phyloP scores from a whole-genome alignment of 371 early-diverging fungal species.

The Parasitella parasitica region DNA sequence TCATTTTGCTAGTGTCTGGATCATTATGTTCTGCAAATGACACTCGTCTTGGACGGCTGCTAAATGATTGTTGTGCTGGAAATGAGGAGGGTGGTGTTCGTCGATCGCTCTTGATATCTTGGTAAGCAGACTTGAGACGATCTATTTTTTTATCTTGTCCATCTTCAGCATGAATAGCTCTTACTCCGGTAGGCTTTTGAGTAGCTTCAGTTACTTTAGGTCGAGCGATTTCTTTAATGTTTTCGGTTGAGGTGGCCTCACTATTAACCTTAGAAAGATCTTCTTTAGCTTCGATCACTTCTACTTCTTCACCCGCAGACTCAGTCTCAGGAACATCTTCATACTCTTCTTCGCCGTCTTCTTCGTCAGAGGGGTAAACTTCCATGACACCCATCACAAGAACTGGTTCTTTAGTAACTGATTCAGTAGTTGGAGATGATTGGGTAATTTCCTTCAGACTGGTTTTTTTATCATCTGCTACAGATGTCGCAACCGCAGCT shows the following conservation, averaged over 20 bases:
- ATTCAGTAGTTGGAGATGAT: background rate
- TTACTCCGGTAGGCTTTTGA: too few species aligned
- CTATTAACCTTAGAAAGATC: too few species aligned
- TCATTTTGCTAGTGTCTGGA: too few species aligned
- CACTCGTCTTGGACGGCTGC: constrained; percentile 1
- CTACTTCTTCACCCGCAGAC: background rate
- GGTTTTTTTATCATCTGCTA: background rate
- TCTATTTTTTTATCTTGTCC: constrained; percentile 2
- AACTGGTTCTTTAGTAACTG: background rate
- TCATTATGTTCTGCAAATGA: constrained; percentile 3
- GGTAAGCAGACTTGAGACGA: background rate
- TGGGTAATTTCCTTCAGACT: background rate
- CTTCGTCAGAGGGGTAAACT: constrained; percentile 21
- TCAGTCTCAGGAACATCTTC: constrained; percentile 17
- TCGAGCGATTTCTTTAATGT: background rate
- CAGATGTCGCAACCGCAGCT: background rate
- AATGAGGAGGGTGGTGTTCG: constrained; percentile 2
- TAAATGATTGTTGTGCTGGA: constrained; percentile 1
- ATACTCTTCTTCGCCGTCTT: constrained; percentile 14
- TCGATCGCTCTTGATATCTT: background rate
- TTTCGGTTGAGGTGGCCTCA: background rate
- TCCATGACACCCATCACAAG: constrained; percentile 25
- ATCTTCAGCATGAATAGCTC: background rate
- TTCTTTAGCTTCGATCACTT: background rate
- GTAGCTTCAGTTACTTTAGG: background rate